Evolutionary conservation across 176 grass and related monocot genomes (phyloP).

Genomic region (Carex cristatella): DNA sequence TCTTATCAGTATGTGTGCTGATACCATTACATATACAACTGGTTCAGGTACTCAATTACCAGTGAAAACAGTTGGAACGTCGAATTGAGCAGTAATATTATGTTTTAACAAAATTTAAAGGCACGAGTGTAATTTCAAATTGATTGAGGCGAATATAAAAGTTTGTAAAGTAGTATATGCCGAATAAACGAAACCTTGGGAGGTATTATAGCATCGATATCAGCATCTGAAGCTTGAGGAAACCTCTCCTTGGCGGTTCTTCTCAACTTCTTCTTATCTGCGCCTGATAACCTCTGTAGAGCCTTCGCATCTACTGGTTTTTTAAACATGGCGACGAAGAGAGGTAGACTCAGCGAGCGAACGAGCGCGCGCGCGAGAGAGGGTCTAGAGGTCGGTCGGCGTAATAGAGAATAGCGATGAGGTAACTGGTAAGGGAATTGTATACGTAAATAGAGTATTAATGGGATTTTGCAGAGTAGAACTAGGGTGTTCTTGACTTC

Average conservation of each 20-base stretch:
- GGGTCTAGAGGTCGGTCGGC: neutral
- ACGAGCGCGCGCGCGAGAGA: neutral
- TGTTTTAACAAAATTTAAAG: neutral
- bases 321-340: slow-evolving; percentile 67
- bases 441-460: too few relatives aligned
- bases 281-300: slow-evolving; percentile 72
- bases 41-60: neutral
- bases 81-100: neutral
- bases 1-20: neutral
- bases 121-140: neutral
- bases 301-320: slow-evolving; percentile 73
- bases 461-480: too few relatives aligned
- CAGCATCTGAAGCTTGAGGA: slow-evolving; percentile 58
- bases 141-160: neutral
- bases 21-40: neutral
- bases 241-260: slow-evolving; percentile 78
- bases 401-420: neutral
- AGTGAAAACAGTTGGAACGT: neutral
- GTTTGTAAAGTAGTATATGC: neutral
- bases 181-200: slow-evolving; percentile 45
- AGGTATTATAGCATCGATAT: slow-evolving; percentile 78
- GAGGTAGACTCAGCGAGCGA: neutral
- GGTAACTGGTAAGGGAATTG: neutral
- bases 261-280: slow-evolving; percentile 96
- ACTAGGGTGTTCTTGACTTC: too few relatives aligned